Evolutionary conservation across 495 filamentous ascomycete genomes (phyloP).

Genomic region (Pyrenopolyporus hunteri): DNA sequence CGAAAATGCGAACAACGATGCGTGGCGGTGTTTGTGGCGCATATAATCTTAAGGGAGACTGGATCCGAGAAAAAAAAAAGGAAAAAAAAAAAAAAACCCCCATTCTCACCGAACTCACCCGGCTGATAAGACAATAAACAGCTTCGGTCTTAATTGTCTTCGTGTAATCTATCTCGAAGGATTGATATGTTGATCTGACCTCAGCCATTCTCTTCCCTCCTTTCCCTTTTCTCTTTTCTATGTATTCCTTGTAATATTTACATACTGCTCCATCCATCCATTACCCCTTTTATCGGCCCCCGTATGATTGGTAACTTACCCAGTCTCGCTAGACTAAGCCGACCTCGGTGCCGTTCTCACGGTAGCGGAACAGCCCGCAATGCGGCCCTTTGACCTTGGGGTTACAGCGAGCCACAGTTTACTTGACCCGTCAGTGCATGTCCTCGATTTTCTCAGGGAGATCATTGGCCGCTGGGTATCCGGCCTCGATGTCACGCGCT

Average conservation of each 20-base stretch:
- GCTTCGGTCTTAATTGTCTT: not conserved
- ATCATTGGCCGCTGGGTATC: slow-evolving; percentile 40
- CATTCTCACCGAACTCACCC: slow-evolving; percentile 18
- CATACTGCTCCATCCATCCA: too few relatives aligned
- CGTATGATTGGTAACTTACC: slow-evolving; percentile 7
- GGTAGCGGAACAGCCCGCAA: slow-evolving; percentile 15
- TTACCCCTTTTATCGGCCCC: not conserved
- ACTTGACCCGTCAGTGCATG: slow-evolving; percentile 36
- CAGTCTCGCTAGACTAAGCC: not conserved
- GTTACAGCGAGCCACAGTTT: slow-evolving; percentile 35
- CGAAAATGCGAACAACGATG: not conserved
- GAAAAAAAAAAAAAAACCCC: too few relatives aligned
- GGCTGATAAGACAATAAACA: not conserved
- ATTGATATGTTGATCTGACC: slow-evolving; percentile 45
- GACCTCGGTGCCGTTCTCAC: slow-evolving; percentile 8
- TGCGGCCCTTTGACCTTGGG: slow-evolving; percentile 38
- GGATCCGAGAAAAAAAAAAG: too few relatives aligned
- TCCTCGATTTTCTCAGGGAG: slow-evolving; percentile 34
- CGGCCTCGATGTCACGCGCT: slow-evolving; percentile 40
- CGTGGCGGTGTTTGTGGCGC: slow-evolving; percentile 33
- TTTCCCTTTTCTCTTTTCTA: slow-evolving; percentile 8
- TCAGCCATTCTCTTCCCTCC: slow-evolving; percentile 9
- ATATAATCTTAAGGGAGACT: too few relatives aligned
- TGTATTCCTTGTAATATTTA: slow-evolving; percentile 20
- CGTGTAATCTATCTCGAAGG: slow-evolving; percentile 28